phyloP scores from a whole-genome alignment of 2,329 filamentous ascomycete species.

The Monosporascus sp. region DNA sequence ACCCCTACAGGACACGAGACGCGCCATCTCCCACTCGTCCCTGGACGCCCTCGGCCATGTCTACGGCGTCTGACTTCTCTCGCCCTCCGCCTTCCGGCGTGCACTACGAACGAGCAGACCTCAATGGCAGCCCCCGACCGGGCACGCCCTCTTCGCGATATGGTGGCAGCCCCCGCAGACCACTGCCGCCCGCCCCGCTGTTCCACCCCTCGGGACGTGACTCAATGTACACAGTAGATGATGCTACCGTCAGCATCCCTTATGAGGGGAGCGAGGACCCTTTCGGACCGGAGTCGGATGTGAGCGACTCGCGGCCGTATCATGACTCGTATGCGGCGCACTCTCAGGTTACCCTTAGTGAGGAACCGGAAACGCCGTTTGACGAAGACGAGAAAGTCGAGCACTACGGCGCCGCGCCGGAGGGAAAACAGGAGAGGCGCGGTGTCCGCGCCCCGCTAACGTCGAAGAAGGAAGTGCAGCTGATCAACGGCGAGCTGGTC shows the following conservation, averaged over 20 bases:
- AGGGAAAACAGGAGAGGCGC: slow-evolving; percentile 79
- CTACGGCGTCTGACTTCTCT: slow-evolving; percentile 55
- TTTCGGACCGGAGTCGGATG: slow-evolving; percentile 60
- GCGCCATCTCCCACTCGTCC: slow-evolving; percentile 50
- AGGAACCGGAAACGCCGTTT: slow-evolving; percentile 30
- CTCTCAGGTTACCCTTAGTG: slow-evolving; percentile 52
- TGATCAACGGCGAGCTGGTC: slow-evolving; percentile 97
- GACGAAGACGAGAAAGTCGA: slow-evolving; percentile 59
- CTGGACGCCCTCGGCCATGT: slow-evolving; percentile 51
- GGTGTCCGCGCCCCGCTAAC: slow-evolving; percentile 84
- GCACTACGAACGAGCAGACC: slow-evolving; percentile 78
- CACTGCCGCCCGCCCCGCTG: slow-evolving; percentile 81
- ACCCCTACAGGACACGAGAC: slow-evolving; percentile 47
- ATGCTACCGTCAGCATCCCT: slow-evolving; percentile 69
- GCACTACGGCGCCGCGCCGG: slow-evolving; percentile 83
- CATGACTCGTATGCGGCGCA: slow-evolving; percentile 54
- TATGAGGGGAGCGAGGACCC: slow-evolving; percentile 58
- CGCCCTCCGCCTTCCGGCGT: slow-evolving; percentile 67
- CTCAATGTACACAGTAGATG: slow-evolving; percentile 55
- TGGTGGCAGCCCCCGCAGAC: slow-evolving; percentile 79
- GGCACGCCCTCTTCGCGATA: slow-evolving; percentile 88
- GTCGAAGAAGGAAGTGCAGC: slow-evolving; percentile 86
- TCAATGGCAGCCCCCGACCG: slow-evolving; percentile 85
- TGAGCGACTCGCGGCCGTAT: slow-evolving; percentile 50
- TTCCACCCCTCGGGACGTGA: slow-evolving; percentile 57